A percentile compares a stretch with the other conserved stretches of the same genome.
Evolutionary conservation across 2,329 filamentous ascomycete genomes (phyloP).

Genomic region (Madurella mycetomatis): DNA sequence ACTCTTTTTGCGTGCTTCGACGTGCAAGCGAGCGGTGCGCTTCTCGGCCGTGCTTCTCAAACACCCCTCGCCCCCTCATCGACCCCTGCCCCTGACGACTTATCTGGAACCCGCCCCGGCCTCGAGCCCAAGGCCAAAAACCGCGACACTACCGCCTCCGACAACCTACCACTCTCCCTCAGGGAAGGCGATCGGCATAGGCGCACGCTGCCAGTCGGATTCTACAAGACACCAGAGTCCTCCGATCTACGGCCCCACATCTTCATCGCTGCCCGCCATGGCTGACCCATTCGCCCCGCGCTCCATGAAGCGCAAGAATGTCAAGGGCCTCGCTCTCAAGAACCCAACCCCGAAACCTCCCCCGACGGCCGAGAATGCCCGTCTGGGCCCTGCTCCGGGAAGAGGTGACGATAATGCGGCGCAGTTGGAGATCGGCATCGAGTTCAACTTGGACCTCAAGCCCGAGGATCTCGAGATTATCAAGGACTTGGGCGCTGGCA

Average conservation of each 20-base stretch:
- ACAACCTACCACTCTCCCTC: background rate
- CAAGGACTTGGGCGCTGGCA: slow-evolving; percentile 91
- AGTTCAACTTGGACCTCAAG: slow-evolving; percentile 89
- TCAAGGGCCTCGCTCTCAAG: slow-evolving; percentile 88
- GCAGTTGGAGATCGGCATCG: slow-evolving; percentile 88
- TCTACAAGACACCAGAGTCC: background rate
- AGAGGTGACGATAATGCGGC: slow-evolving; percentile 55
- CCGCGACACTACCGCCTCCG: background rate
- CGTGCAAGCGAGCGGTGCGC: background rate
- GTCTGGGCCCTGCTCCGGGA: slow-evolving; percentile 56
- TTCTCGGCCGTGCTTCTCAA: slow-evolving; percentile 9
- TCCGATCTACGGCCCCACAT: background rate
- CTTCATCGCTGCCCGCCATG: slow-evolving; percentile 41
- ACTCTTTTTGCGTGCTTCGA: background rate
- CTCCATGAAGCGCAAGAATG: slow-evolving; percentile 98
- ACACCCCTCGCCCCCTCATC: slow-evolving; percentile 8
- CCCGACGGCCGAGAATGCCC: slow-evolving; percentile 68
- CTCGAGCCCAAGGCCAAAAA: background rate
- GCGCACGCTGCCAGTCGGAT: background rate
- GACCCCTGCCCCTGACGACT: background rate
- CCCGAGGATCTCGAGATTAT: slow-evolving; percentile 89
- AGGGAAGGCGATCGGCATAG: slow-evolving; percentile 1
- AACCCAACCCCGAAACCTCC: slow-evolving; percentile 68
- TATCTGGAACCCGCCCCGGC: slow-evolving; percentile 1
- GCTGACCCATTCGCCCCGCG: slow-evolving; percentile 60